Evolutionary conservation across 2,329 filamentous ascomycete species (phyloP).

Genomic region (Colletotrichum orbiculare): DNA sequence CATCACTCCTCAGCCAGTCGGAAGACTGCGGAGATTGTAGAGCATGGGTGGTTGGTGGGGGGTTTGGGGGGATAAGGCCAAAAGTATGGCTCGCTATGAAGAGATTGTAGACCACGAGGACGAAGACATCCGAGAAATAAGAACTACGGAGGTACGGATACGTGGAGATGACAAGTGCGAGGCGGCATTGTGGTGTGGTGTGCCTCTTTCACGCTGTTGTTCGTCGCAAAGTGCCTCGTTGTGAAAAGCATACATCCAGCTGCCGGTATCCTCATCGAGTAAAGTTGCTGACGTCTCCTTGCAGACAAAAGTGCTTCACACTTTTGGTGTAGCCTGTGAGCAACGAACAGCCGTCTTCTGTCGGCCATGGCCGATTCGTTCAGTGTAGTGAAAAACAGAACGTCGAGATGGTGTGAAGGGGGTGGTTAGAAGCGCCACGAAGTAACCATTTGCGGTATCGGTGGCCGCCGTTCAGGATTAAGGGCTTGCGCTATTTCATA

Average conservation of each 20-base stretch:
- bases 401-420: background rate
- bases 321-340: background rate
- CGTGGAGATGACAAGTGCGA: background rate
- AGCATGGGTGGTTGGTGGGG: constrained; percentile 11
- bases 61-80: background rate
- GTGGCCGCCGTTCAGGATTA: constrained; percentile 14
- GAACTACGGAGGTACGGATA: no score
- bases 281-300: constrained; percentile 3
- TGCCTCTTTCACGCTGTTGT: background rate
- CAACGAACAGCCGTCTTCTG: background rate
- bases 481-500: constrained; percentile 29
- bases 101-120: background rate
- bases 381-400: background rate
- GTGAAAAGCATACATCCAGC: background rate
- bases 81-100: constrained; percentile 11
- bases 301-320: background rate
- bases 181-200: background rate
- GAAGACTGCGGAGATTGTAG: constrained; percentile 27
- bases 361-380: constrained; percentile 12
- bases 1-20: constrained; percentile 32
- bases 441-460: constrained; percentile 28
- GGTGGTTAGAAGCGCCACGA: constrained; percentile 26
- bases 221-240: no score
- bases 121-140: no score
- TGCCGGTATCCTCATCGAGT: constrained; percentile 1